phyloP scores from a whole-genome alignment of 2,329 filamentous ascomycete species.

The Magnaporthiopsis incrustans region DNA sequence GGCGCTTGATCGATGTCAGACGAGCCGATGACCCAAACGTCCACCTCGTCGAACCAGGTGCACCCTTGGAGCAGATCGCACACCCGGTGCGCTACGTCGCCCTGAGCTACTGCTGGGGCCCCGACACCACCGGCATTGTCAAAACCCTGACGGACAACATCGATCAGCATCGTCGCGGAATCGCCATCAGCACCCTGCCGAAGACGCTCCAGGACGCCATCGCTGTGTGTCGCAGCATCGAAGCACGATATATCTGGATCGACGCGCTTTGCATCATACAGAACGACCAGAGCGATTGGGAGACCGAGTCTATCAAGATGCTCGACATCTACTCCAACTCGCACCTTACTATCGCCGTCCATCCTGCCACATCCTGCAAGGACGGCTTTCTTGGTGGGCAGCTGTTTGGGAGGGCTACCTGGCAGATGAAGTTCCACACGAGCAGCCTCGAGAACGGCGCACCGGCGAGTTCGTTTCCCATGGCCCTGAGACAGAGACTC shows the following conservation, averaged over 20 bases:
- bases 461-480: not conserved
- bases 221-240: constrained; percentile 15
- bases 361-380: constrained; percentile 6
- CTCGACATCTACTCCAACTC: constrained; percentile 17
- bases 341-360: constrained; percentile 16
- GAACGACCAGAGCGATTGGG: constrained; percentile 16
- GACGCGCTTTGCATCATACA: constrained; percentile 25
- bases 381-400: constrained; percentile 9
- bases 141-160: constrained; percentile 10
- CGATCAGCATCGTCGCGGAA: constrained; percentile 5
- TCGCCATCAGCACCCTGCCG: constrained; percentile 10
- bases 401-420: not conserved
- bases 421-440: not conserved
- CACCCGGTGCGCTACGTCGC: constrained; percentile 13
- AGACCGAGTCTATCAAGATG: constrained; percentile 17
- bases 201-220: constrained; percentile 20
- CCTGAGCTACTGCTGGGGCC: constrained; percentile 21
- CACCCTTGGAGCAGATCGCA: not conserved
- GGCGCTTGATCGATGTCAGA: not conserved
- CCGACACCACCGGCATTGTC: constrained; percentile 9
- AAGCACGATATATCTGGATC: constrained; percentile 22
- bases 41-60: not conserved
- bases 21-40: not conserved
- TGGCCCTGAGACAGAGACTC: not conserved
- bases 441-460: no score